Conservation (phyloP, 306 rosid genomes). For the Cucumis sativus region DNA sequence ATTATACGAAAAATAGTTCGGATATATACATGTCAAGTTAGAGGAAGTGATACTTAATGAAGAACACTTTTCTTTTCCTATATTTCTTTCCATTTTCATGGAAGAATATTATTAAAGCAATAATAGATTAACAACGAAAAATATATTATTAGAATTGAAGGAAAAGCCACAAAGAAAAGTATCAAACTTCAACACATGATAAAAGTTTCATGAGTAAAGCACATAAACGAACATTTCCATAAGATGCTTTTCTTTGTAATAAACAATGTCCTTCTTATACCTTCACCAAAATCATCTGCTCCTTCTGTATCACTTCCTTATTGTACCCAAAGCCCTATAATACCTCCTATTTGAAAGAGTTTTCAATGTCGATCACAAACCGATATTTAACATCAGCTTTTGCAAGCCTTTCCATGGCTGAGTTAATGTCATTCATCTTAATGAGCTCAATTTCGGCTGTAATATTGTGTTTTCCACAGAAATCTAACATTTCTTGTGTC, state of each 20-base stretch:
- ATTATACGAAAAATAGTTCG: too few species aligned
- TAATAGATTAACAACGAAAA: not conserved
- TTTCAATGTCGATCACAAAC: conserved; percentile 72
- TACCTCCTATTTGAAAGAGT: conserved; percentile 22
- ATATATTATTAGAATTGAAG: too few species aligned
- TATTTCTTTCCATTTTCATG: too few species aligned
- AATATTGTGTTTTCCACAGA: conserved; percentile 62
- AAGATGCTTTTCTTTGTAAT: not conserved
- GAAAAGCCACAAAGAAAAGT: not conserved
- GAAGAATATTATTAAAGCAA: not conserved
- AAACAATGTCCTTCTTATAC: not conserved
- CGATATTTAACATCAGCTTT: conserved; percentile 69
- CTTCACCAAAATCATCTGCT: not conserved
- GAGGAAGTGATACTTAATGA: too few species aligned
- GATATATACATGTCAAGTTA: too few species aligned
- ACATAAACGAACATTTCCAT: not conserved
- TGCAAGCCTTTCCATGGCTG: conserved; percentile 68
- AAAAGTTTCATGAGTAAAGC: not conserved
- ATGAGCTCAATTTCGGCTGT: conserved; percentile 74
- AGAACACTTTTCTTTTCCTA: too few species aligned
- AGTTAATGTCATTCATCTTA: conserved; percentile 48
- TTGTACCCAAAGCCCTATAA: not conserved
- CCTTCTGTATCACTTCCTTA: not conserved
- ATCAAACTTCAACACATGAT: not conserved
- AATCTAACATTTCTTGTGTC: conserved; percentile 95